Base-by-base conservation (phyloP, 225 moss, liverwort and hornwort genomes). In the Sphagnum tenellum region DNA sequence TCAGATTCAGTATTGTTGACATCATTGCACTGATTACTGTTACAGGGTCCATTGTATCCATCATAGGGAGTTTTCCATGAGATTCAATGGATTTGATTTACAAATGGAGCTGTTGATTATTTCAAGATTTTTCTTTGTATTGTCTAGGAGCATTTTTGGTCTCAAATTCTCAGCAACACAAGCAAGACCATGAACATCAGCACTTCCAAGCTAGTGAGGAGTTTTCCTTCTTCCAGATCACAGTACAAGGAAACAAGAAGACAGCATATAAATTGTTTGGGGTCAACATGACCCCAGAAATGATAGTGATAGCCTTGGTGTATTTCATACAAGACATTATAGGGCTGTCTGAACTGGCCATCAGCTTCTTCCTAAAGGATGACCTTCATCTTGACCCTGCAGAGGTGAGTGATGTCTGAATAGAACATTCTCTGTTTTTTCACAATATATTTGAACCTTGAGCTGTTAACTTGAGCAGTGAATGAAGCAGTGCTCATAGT, bases 301-400 rank as follows among this genome's bases (percentile, higher is more conserved):
- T 70, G 0, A 61, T 80, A 13, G 86, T 83, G 50, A 86, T 86
- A 50, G 71, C 83, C 10, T 83, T 86, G 80, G 86, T 86, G 69
- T 86, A 86, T 68, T 86, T 86, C 67, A 80, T 86, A 48, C 86
- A 86, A 72, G 86, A 83, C 59, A 80, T 86, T 67, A 75, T 86
- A 51, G 86, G 86, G 55, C 83, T 86, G 45, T 86, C 83, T 8
- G 77, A 83, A 56, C 76, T 86, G 73, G 86, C 86, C 44, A 83
- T 86, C 53, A 86, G 77, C 55, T 86, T 86, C 58, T 86, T 86
- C 64, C 50, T 86, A 68, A 86, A 86, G 71, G 86, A 83, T 49
- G 83, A 86, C 65, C 74, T 86, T n/a, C 76, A 83, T 49, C 78
- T 86, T 44, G 82, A 83, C 65, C 86, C 86, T 58, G 86, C 86